A percentile compares a stretch with the other conserved stretches of the same genome.
These are phyloP conservation scores for Plectosphaerella sp. DNA, from an alignment of 2,329 filamentous ascomycete species.

Conservation along the genomic window DNA sequence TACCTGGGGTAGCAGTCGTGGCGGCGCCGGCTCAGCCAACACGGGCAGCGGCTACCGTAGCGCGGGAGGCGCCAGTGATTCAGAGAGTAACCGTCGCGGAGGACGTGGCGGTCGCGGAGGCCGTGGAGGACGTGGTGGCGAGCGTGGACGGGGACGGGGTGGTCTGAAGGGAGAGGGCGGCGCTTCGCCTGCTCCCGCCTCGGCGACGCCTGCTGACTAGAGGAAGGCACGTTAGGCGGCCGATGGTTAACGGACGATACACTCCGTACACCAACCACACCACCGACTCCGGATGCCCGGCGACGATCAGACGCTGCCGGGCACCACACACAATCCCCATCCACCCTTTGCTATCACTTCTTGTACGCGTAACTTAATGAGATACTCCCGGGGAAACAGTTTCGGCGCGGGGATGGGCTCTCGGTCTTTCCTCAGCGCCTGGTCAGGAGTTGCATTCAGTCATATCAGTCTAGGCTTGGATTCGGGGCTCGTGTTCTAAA, in stretches of 20 bases:
- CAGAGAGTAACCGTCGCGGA: slow-evolving; percentile 52
- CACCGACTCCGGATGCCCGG: background rate
- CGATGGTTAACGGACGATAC: too few species aligned
- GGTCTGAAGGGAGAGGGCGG: slow-evolving; percentile 56
- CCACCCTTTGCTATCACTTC: slow-evolving; percentile 13
- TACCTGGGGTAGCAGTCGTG: slow-evolving; percentile 62
- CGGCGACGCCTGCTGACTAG: slow-evolving; percentile 41
- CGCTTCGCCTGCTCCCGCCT: slow-evolving; percentile 47
- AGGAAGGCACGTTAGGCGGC: background rate
- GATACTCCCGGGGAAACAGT: slow-evolving; percentile 5
- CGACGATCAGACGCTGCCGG: background rate
- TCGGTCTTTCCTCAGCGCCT: background rate
- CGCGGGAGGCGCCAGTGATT: slow-evolving; percentile 72
- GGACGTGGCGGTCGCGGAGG: slow-evolving; percentile 52
- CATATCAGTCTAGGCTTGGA: background rate
- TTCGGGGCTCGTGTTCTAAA: too few species aligned
- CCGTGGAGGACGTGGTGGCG: slow-evolving; percentile 51
- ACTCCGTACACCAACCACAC: background rate
- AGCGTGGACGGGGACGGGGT: slow-evolving; percentile 51
- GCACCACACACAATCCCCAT: background rate
- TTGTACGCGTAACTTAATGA: slow-evolving; percentile 16
- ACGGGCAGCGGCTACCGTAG: slow-evolving; percentile 76
- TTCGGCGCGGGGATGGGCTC: background rate
- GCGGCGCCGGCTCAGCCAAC: slow-evolving; percentile 51
- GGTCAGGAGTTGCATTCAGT: background rate